phyloP scores from a whole-genome alignment of 2,329 filamentous ascomycete genomes.

The Conoideocrella luteorostrata region DNA sequence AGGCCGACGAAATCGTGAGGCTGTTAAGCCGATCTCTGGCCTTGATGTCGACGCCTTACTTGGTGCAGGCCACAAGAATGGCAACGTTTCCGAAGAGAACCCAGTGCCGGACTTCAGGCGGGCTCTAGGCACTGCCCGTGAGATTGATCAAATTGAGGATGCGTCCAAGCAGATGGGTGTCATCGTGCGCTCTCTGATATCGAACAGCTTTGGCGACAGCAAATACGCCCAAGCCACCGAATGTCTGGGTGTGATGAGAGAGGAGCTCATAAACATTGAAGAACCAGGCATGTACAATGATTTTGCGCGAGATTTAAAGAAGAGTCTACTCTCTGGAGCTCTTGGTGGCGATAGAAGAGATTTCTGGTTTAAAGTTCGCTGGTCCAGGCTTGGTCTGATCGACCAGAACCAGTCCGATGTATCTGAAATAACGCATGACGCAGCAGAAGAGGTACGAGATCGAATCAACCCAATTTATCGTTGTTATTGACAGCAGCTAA shows the following conservation, averaged over 20 bases:
- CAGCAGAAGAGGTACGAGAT: conserved; percentile 55
- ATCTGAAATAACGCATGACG: conserved; percentile 61
- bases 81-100: conserved; percentile 55
- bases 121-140: conserved; percentile 54
- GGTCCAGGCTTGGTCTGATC: conserved; percentile 65
- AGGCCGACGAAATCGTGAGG: conserved; percentile 62
- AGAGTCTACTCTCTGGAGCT: conserved; percentile 59
- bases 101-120: conserved; percentile 89
- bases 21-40: conserved; percentile 78
- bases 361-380: conserved; percentile 72
- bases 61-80: conserved; percentile 40
- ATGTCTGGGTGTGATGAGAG: conserved; percentile 68
- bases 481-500: conserved; percentile 17
- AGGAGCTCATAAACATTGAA: conserved; percentile 69
- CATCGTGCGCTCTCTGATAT: conserved; percentile 64
- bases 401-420: conserved; percentile 54
- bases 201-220: conserved; percentile 65
- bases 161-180: conserved; percentile 67
- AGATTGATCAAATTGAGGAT: conserved; percentile 56
- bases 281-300: conserved; percentile 71
- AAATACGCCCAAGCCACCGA: conserved; percentile 72
- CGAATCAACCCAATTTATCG: not conserved
- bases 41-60: conserved; percentile 81
- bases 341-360: conserved; percentile 72
- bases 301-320: conserved; percentile 66